Conservation (phyloP, 192 early-diverging fungal species). For the Linderina pennispora region DNA sequence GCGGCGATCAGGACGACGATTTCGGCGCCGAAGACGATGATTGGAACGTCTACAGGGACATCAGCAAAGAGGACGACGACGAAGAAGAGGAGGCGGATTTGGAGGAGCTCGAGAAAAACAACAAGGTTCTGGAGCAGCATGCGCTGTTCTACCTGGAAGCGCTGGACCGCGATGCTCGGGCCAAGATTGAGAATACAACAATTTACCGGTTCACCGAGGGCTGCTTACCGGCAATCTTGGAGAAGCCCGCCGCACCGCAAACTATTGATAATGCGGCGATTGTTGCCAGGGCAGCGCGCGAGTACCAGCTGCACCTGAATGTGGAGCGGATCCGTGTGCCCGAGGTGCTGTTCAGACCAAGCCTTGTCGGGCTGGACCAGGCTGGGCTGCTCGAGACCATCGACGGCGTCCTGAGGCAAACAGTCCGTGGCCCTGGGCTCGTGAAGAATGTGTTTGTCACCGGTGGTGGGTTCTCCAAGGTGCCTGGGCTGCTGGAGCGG, state of each 20-base stretch:
- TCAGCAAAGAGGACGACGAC: constrained; percentile 77
- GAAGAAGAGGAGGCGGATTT: constrained; percentile 78
- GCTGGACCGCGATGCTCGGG: constrained; percentile 60
- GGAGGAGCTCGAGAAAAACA: constrained; percentile 59
- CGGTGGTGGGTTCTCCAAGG: constrained; percentile 59
- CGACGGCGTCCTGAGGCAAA: constrained; percentile 52
- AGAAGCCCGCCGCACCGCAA: constrained; percentile 51
- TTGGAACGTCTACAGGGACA: constrained; percentile 89
- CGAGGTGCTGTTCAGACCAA: constrained; percentile 86
- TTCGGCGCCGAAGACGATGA: constrained; percentile 93
- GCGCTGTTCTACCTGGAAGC: constrained; percentile 73
- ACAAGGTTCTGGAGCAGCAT: constrained; percentile 60
- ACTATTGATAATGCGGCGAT: constrained; percentile 38
- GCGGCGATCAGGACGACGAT: constrained; percentile 64
- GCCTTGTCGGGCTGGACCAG: constrained; percentile 80
- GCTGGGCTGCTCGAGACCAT: constrained; percentile 80
- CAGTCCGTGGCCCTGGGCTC: constrained; percentile 13
- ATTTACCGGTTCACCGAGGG: constrained; percentile 71
- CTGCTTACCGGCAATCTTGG: constrained; percentile 33
- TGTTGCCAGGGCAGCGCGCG: constrained; percentile 45
- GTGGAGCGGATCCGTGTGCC: constrained; percentile 87
- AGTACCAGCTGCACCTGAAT: constrained; percentile 83
- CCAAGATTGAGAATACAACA: constrained; percentile 61
- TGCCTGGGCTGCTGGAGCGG: constrained; percentile 60
- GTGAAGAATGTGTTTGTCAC: constrained; percentile 66